Evolutionary conservation across 2,329 filamentous ascomycete species (phyloP).

Genomic region (Fonsecaea pedrosoi): DNA sequence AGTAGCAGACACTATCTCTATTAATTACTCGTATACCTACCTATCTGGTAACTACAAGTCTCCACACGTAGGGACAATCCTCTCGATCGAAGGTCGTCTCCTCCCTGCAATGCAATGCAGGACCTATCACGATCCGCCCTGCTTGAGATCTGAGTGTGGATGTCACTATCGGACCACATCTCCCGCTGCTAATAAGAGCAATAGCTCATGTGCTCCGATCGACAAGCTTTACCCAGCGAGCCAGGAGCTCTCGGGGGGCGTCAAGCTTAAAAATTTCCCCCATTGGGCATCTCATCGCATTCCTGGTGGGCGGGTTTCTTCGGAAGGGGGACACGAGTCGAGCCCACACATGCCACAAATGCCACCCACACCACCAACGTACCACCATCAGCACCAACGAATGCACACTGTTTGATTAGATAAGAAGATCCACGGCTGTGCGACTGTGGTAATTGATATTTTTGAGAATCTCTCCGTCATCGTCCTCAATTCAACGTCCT

Average conservation of each 20-base stretch:
- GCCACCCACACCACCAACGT: background rate
- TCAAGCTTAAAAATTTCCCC: constrained; percentile 11
- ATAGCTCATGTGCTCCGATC: constrained; percentile 10
- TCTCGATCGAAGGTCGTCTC: background rate
- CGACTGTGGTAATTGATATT: background rate
- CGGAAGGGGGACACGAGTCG: constrained; percentile 7
- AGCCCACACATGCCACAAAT: constrained; percentile 5
- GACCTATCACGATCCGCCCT: background rate
- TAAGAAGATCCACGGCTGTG: background rate
- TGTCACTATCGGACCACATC: constrained; percentile 4
- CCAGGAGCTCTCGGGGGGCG: background rate
- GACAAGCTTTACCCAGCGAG: background rate
- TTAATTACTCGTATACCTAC: background rate
- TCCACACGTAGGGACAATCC: background rate
- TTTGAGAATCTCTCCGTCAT: background rate
- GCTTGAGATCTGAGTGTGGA: background rate
- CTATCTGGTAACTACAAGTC: background rate
- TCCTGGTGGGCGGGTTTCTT: constrained; percentile 19
- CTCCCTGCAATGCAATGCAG: background rate
- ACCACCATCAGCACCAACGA: background rate
- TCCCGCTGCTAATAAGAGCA: background rate
- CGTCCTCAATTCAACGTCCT: background rate
- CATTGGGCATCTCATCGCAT: constrained; percentile 8
- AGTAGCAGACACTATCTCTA: too few species aligned
- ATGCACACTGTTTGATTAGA: background rate